Evolutionary conservation across 2,329 filamentous ascomycete genomes (phyloP).

Genomic region (Penicillium crustosum): DNA sequence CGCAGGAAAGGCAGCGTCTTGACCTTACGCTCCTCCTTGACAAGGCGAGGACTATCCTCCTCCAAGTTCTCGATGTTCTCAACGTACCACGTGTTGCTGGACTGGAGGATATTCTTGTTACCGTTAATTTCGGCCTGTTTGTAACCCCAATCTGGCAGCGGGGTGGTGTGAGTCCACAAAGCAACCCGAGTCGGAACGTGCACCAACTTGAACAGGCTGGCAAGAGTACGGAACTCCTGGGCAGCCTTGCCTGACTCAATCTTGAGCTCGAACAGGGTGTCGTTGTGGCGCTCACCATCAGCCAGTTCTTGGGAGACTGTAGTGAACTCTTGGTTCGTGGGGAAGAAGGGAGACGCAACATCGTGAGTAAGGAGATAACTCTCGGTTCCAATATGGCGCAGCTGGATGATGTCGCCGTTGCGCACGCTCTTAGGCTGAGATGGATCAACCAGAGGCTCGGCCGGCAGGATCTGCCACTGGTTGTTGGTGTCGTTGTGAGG

Average conservation of each 20-base stretch:
- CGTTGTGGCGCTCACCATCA: conserved; percentile 71
- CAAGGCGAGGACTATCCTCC: conserved; percentile 68
- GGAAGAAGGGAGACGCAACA: conserved; percentile 92
- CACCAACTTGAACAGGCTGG: conserved; percentile 92
- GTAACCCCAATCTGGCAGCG: conserved; percentile 95
- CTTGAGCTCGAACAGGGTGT: conserved; percentile 89
- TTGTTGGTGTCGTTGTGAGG: conserved; percentile 99
- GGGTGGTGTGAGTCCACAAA: conserved; percentile 97
- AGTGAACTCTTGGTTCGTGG: conserved; percentile 98
- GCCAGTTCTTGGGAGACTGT: conserved; percentile 73
- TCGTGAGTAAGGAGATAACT: conserved; percentile 88
- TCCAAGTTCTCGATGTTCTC: conserved; percentile 85
- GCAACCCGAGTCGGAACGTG: conserved; percentile 94
- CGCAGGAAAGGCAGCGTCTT: conserved; percentile 83
- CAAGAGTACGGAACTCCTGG: conserved; percentile 85
- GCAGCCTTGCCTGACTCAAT: conserved; percentile 80
- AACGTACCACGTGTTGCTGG: conserved; percentile 91
- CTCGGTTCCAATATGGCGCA: conserved; percentile 83
- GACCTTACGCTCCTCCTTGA: conserved; percentile 73
- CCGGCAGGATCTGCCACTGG: conserved; percentile 88
- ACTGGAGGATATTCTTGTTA: conserved; percentile 89
- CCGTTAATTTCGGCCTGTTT: conserved; percentile 99
- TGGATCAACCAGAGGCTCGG: conserved; percentile 53
- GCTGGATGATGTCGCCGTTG: conserved; percentile 81
- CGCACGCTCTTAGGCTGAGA: conserved; percentile 65